A percentile compares a stretch with the other conserved stretches of the same genome.
Evolutionary conservation across 441 rosid species (phyloP).

Genomic region (Arabidopsis hybrid): DNA sequence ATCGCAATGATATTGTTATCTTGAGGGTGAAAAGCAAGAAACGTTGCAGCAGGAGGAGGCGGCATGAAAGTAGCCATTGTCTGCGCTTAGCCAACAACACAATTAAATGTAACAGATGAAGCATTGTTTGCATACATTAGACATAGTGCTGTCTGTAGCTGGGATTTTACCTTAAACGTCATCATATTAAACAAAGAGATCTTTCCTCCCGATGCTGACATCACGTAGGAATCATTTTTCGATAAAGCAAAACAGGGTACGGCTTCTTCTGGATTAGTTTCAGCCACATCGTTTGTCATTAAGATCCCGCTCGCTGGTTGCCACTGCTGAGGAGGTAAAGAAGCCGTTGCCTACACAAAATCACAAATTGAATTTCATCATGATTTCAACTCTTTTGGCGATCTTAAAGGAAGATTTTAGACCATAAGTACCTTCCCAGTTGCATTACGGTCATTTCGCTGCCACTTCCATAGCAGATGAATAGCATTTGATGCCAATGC

Average conservation of each 20-base stretch:
- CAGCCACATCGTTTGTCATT: conserved; percentile 77
- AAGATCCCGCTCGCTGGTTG: conserved; percentile 84
- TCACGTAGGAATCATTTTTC: conserved; percentile 88
- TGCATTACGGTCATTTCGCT: conserved; percentile 86
- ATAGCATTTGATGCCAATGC: conserved; percentile 96
- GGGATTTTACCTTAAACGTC: conserved; percentile 77
- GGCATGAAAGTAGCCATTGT: conserved; percentile 90
- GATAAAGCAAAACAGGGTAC: conserved; percentile 90
- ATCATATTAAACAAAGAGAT: conserved; percentile 89
- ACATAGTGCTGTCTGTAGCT: conserved; percentile 4
- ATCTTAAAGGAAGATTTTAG: conserved; percentile 31
- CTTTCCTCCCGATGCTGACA: conserved; percentile 96
- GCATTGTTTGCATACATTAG: conserved; percentile 20
- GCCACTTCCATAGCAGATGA: conserved; percentile 99
- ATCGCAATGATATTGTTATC: conserved; percentile 87
- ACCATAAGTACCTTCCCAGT: conserved; percentile 75
- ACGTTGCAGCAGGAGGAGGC: conserved; percentile 88
- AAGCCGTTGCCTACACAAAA: conserved; percentile 72
- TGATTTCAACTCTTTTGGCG: conserved; percentile 13
- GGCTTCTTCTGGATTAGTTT: conserved; percentile 75
- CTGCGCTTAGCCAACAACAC: conserved; percentile 50
- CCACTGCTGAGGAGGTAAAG: conserved; percentile 75
- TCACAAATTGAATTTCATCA: conserved; percentile 2
- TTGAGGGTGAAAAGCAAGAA: conserved; percentile 92
- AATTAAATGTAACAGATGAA: conserved; percentile 12